A percentile compares a stretch with the other conserved stretches of the same genome.
Evolutionary conservation across 1,284 basidiomycete species (phyloP).

Genomic region (Boletus calvinii): DNA sequence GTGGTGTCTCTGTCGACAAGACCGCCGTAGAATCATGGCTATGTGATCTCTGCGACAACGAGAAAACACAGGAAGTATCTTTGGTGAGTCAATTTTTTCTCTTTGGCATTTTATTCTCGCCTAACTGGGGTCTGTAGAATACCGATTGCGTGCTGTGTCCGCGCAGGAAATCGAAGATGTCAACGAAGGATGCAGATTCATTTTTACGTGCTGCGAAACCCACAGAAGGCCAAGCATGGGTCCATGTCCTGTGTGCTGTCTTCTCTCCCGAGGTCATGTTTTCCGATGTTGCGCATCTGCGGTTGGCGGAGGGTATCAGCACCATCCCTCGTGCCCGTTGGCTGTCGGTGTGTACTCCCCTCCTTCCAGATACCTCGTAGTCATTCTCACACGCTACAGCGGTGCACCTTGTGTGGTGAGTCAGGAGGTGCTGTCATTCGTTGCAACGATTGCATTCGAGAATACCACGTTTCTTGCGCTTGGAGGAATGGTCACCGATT

Average conservation of each 20-base stretch:
- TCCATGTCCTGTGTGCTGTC: slow-evolving; percentile 86
- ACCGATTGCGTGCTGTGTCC: slow-evolving; percentile 76
- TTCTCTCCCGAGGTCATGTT: slow-evolving; percentile 85
- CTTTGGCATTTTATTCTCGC: neutral
- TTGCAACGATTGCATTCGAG: slow-evolving; percentile 79
- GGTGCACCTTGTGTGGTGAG: slow-evolving; percentile 62
- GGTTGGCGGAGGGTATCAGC: slow-evolving; percentile 85
- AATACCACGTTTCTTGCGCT: slow-evolving; percentile 90
- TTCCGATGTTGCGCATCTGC: slow-evolving; percentile 69
- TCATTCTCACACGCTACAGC: slow-evolving; percentile 37
- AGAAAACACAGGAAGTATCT: slow-evolving; percentile 73
- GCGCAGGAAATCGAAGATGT: slow-evolving; percentile 52
- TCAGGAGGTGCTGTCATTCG: slow-evolving; percentile 78
- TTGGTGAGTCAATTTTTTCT: slow-evolving; percentile 48
- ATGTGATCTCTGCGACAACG: slow-evolving; percentile 84
- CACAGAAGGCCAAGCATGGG: slow-evolving; percentile 93
- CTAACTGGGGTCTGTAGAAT: slow-evolving; percentile 45
- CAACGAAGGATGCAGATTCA: slow-evolving; percentile 53
- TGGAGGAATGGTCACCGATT: slow-evolving; percentile 82
- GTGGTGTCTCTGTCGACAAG: slow-evolving; percentile 68
- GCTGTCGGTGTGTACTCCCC: slow-evolving; percentile 53
- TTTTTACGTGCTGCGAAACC: slow-evolving; percentile 87
- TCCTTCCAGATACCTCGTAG: neutral
- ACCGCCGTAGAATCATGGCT: slow-evolving; percentile 68
- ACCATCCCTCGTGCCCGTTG: slow-evolving; percentile 66